Conservation (phyloP, 2,329 filamentous ascomycete species). For the Fusarium sulawesiense region DNA sequence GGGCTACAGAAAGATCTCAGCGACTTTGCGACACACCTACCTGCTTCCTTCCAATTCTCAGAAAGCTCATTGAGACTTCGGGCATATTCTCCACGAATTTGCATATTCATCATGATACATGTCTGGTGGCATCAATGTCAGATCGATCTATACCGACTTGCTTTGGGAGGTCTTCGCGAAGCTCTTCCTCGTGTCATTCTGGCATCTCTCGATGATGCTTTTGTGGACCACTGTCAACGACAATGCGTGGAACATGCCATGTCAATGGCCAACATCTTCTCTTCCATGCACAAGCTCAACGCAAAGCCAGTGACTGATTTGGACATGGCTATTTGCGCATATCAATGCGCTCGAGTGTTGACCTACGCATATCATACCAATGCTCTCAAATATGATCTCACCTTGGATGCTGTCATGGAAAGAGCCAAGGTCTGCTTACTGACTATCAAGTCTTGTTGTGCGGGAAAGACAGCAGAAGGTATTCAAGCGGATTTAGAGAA, state of each 20-base stretch:
- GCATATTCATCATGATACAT: constrained; percentile 70
- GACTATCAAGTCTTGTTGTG: constrained; percentile 63
- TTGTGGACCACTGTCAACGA: constrained; percentile 61
- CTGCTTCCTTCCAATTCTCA: constrained; percentile 67
- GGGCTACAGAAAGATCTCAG: constrained; percentile 62
- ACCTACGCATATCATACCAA: constrained; percentile 62
- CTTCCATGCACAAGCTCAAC: constrained; percentile 62
- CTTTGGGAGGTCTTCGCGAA: constrained; percentile 63
- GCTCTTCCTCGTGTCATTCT: constrained; percentile 59
- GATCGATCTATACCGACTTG: constrained; percentile 67
- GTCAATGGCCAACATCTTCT: constrained; percentile 67
- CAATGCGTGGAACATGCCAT: constrained; percentile 66
- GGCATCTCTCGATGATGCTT: constrained; percentile 59
- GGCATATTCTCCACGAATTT: constrained; percentile 67
- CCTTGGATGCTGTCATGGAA: constrained; percentile 60
- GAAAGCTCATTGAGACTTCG: constrained; percentile 66
- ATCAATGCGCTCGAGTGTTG: constrained; percentile 65
- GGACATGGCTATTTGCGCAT: constrained; percentile 66
- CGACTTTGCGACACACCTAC: constrained; percentile 64
- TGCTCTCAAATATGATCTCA: constrained; percentile 57
- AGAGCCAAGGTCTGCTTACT: constrained; percentile 63
- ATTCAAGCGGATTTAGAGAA: constrained; percentile 63
- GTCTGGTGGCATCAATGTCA: constrained; percentile 70
- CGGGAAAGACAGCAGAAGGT: constrained; percentile 62
- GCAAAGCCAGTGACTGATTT: constrained; percentile 65